Percentiles rank a stretch among this genome's conserved stretches.
phyloP scores from a whole-genome alignment of 805 yeast species.

The Phaffomyces opuntiae region DNA sequence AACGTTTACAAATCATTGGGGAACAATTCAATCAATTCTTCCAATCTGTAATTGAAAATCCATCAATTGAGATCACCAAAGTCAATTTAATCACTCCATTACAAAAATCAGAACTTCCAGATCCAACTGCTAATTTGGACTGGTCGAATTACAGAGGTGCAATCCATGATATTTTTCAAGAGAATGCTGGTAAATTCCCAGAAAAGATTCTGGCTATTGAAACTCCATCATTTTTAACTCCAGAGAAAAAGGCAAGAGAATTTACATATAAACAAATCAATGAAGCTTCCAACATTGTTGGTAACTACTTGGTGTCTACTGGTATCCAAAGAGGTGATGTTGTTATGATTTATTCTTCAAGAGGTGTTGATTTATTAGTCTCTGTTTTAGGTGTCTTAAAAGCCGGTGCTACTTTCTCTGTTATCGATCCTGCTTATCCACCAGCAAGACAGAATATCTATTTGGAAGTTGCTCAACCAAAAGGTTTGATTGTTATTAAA shows the following conservation, averaged over 20 bases:
- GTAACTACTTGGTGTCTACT: slow-evolving; percentile 72
- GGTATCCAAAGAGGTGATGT: slow-evolving; percentile 91
- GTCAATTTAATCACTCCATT: slow-evolving; percentile 63
- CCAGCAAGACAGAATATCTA: slow-evolving; percentile 96
- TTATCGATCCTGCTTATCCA: slow-evolving; percentile 98
- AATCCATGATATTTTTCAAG: slow-evolving; percentile 90
- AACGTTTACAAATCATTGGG: slow-evolving; percentile 59
- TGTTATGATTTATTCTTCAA: slow-evolving; percentile 94
- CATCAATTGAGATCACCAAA: slow-evolving; percentile 44
- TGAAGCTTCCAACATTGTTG: slow-evolving; percentile 88
- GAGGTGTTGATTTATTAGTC: slow-evolving; percentile 95
- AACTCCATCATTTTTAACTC: slow-evolving; percentile 60
- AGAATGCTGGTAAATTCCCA: slow-evolving; percentile 78
- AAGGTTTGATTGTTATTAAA: slow-evolving; percentile 80
- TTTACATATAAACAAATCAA: slow-evolving; percentile 86
- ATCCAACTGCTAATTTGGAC: slow-evolving; percentile 80
- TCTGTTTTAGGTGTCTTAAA: slow-evolving; percentile 97
- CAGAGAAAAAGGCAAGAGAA: slow-evolving; percentile 49
- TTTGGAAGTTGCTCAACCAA: slow-evolving; percentile 88
- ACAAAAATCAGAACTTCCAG: slow-evolving; percentile 63
- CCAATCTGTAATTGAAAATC: slow-evolving; percentile 28
- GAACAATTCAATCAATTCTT: slow-evolving; percentile 65
- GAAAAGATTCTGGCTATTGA: slow-evolving; percentile 89
- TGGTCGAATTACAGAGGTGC: slow-evolving; percentile 93
- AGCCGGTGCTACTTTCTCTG: slow-evolving; percentile 98